A percentile compares a stretch with the other conserved stretches of the same genome.
These are phyloP conservation scores for Lanmaoa pseudosensibilis DNA, from an alignment of 768 basidiomycete genomes.

Conservation along the genomic window DNA sequence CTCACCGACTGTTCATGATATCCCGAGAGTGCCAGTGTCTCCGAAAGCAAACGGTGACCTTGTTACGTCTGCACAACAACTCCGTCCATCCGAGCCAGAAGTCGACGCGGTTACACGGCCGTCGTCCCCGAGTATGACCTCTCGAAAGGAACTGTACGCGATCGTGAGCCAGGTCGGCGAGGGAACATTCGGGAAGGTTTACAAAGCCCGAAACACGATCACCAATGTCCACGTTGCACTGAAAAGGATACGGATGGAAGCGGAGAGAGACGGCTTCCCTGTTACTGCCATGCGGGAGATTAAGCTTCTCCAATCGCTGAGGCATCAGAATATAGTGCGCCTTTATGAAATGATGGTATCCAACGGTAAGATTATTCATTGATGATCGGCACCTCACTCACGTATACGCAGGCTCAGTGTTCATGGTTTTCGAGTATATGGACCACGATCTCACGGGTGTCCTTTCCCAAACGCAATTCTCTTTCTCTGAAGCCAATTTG, in stretches of 20 bases:
- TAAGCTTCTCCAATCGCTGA: constrained; percentile 89
- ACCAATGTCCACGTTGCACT: constrained; percentile 82
- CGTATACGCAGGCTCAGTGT: constrained; percentile 71
- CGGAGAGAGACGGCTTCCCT: constrained; percentile 96
- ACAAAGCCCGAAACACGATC: constrained; percentile 86
- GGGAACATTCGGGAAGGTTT: constrained; percentile 97
- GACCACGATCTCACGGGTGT: constrained; percentile 97
- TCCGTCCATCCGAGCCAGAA: constrained; percentile 24
- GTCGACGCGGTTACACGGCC: constrained; percentile 28
- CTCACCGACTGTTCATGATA: constrained; percentile 22
- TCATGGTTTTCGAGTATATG: constrained; percentile 99
- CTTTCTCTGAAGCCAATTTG: constrained; percentile 81
- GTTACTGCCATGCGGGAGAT: constrained; percentile 99
- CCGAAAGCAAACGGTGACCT: constrained; percentile 29
- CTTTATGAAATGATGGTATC: constrained; percentile 99
- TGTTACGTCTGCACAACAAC: constrained; percentile 19
- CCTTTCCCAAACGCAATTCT: constrained; percentile 86
- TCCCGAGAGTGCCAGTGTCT: constrained; percentile 19
- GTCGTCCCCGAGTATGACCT: constrained; percentile 27
- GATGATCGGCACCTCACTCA: constrained; percentile 4
- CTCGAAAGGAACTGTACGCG: constrained; percentile 66
- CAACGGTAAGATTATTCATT: constrained; percentile 58
- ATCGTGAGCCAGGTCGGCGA: constrained; percentile 95
- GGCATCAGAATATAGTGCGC: constrained; percentile 85
- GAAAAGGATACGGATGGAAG: constrained; percentile 97